Conservation (phyloP, 495 filamentous ascomycete genomes). For the Bacidia rubella region DNA sequence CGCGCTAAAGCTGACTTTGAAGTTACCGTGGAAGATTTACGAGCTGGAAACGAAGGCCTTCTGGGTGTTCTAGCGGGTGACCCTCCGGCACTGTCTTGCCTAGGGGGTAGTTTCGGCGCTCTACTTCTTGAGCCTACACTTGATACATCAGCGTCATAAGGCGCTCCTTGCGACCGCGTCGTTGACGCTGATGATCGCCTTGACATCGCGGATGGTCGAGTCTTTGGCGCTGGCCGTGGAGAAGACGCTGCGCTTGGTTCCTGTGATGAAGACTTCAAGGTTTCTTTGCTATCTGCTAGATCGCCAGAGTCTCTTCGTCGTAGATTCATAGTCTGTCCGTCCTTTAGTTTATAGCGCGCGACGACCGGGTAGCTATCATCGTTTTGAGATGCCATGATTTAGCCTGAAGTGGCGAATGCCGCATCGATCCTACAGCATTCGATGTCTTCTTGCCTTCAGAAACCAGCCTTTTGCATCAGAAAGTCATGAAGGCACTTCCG, state of each 20-base stretch:
- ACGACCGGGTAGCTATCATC: not conserved
- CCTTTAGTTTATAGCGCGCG: slow-evolving; percentile 3
- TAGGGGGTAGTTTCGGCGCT: slow-evolving; percentile 2
- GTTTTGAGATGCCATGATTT: not conserved
- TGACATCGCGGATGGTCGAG: not conserved
- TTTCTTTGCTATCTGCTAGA: not conserved
- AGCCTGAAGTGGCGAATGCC: not conserved
- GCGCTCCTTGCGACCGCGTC: not conserved
- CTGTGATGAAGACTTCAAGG: not conserved
- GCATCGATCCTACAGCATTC: not conserved
- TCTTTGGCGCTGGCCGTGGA: not conserved
- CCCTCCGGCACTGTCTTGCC: not conserved
- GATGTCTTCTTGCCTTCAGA: not conserved
- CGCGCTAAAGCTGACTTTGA: not conserved
- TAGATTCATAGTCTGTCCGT: slow-evolving; percentile 1
- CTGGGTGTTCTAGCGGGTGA: not conserved
- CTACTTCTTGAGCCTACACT: not conserved
- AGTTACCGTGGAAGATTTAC: not conserved
- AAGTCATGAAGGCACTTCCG: no score
- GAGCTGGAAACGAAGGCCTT: not conserved
- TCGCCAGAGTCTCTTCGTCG: not conserved
- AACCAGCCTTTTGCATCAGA: no score
- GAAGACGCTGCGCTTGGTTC: not conserved
- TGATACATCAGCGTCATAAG: not conserved
- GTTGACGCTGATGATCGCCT: not conserved